Evolutionary conservation across 192 early-diverging fungal genomes (phyloP).

Genomic region (Entomortierella parvispora): DNA sequence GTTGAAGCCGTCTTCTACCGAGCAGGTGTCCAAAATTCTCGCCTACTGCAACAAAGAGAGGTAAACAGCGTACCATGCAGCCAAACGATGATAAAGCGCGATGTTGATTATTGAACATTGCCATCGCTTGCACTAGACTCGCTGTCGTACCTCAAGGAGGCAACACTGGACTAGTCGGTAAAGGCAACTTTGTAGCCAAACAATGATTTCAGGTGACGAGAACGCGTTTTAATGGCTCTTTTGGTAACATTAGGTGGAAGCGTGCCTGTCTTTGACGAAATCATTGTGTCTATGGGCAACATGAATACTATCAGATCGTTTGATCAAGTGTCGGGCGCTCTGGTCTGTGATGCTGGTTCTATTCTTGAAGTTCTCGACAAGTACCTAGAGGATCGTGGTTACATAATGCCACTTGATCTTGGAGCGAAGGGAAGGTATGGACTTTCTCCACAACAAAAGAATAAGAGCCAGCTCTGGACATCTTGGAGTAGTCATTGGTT

Average conservation of each 20-base stretch:
- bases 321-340: slow-evolving; percentile 81
- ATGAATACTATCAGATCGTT: slow-evolving; percentile 85
- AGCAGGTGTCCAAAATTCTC: slow-evolving; percentile 86
- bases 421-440: slow-evolving; percentile 80
- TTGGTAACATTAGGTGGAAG: slow-evolving; percentile 69
- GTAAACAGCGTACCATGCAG: background rate
- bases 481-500: background rate
- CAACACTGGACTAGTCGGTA: slow-evolving; percentile 94
- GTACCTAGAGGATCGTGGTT: slow-evolving; percentile 84
- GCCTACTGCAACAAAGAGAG: slow-evolving; percentile 87
- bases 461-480: background rate
- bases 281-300: slow-evolving; percentile 81
- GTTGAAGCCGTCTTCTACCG: slow-evolving; percentile 85
- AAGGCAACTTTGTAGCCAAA: background rate
- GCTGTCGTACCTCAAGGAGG: slow-evolving; percentile 99
- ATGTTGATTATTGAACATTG: background rate
- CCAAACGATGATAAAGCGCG: too few relatives aligned
- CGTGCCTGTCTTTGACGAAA: slow-evolving; percentile 96
- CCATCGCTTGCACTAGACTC: slow-evolving; percentile 46
- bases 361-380: slow-evolving; percentile 91
- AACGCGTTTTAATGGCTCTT: background rate
- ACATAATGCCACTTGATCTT: slow-evolving; percentile 94
- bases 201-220: background rate
- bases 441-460: too few relatives aligned
- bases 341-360: slow-evolving; percentile 94